phyloP scores from a whole-genome alignment of 2,329 filamentous ascomycete species.

The Rutstroemia sydowiana region DNA sequence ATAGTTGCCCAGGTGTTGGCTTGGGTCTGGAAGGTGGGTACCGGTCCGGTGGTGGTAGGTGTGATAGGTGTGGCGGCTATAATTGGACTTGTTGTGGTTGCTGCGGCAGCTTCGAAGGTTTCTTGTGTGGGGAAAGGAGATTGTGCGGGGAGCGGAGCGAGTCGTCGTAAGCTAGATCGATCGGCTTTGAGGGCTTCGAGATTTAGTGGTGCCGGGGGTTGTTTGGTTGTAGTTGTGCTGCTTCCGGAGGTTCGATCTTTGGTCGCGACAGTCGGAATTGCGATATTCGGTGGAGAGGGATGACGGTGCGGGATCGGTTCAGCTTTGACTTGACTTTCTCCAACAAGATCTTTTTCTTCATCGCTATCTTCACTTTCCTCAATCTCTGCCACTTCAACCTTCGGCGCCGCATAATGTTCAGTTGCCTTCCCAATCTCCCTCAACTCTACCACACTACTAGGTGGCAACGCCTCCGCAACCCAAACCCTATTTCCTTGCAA shows the following conservation, averaged over 20 bases:
- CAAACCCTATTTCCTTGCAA: not conserved
- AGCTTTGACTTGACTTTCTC: too few relatives aligned
- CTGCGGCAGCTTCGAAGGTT: too few relatives aligned
- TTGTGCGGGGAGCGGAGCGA: slow-evolving; percentile 1
- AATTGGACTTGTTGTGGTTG: not conserved
- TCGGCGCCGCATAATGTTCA: not conserved
- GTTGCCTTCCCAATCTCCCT: not conserved
- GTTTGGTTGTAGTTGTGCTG: not conserved
- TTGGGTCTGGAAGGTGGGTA: slow-evolving; percentile 8
- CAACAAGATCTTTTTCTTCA: too few relatives aligned
- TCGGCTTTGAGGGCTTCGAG: not conserved
- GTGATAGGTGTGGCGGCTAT: not conserved
- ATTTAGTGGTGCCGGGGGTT: not conserved
- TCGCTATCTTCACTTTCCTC: not conserved
- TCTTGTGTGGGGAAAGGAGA: slow-evolving; percentile 2
- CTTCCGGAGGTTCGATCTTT: too few relatives aligned
- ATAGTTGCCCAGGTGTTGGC: slow-evolving; percentile 24
- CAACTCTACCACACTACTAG: not conserved
- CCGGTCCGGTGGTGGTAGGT: not conserved
- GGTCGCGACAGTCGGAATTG: not conserved
- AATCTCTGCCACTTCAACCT: not conserved
- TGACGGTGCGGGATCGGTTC: slow-evolving; percentile 4
- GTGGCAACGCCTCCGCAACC: slow-evolving; percentile 8
- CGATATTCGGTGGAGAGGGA: not conserved
- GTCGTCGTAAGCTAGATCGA: not conserved